Base-by-base conservation (phyloP, 352 stramenopile genomes). In the Globisporangium spiculum region DNA sequence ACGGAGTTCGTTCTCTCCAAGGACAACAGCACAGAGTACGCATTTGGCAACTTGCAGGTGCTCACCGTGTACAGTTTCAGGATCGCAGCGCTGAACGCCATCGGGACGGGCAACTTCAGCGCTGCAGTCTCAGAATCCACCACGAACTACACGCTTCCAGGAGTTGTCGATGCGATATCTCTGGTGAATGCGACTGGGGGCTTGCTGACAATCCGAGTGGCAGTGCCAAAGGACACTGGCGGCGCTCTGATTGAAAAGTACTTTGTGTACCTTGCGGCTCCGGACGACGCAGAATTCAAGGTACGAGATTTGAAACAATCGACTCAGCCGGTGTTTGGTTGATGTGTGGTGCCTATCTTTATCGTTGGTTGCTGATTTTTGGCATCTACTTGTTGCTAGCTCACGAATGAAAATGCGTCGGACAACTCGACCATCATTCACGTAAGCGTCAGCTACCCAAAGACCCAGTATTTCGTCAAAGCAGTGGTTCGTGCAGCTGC, bases 181-280 rank as follows among this genome's bases (percentile, higher is more conserved):
- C 63, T 86, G 2, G 2, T 76, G 1, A 67, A 71, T 58, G 66
- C 67, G 3, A 91, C 83, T 0, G 83, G 83, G 3, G 83, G 83
- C 3, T 62, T 88, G 36, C 59, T 91, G 5, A 75, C 69, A 2
- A 22, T 91, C 2, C 52, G 30, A 12, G 64, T 91, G 1, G 26
- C 24, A 0, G 26, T 71, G 0, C 78, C 83, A 4, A 63, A 77
- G 12, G 83, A 91, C 34, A 69, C 46, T 6, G 83, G 83, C 26
- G 83, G 81, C 8, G 54, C 73, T 6, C n/a, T 70, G n/a, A 71
- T 89, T 26, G 56, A 54, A 0, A 75, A 74, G 9, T 91, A 83
- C 32, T 20, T 71, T 2, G 67, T 77, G 10, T 72, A 69, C 18
- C n/a, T 66, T 22, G 58, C 53, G 16, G 18, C 26, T 16, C 34